Base-by-base conservation (phyloP, 2,329 filamentous ascomycete species). In the Sporothrix schenckii region DNA sequence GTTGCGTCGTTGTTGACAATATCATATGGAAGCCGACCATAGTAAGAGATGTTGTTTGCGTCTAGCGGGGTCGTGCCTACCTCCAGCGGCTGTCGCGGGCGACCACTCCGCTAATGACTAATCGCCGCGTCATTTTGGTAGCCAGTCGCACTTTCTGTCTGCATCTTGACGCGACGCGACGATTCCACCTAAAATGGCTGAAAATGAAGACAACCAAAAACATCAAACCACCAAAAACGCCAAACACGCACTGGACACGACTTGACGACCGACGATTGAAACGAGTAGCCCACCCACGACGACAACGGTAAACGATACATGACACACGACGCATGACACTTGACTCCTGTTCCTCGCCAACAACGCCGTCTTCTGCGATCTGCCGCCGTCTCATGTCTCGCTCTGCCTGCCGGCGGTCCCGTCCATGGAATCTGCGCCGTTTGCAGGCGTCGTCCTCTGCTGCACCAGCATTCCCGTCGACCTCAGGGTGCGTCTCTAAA, bases 401-500 rank as follows among this genome's bases (percentile, higher is more conserved):
- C 49, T 39, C 39, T 56, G 58, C 39, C 16, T 13, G 13, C 41
- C 44, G 27, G 60, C 69, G 63, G 54, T 68, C 68, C 39, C 47
- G 68, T 53, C 68, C 68, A 77, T 77, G 76, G 74, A 76, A 60
- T 73, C 75, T 30, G 69, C 69, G 72, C 72, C 71, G 16, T 86
- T 94, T 75, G 83, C 83, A 73, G 91, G 91, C 75, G 86, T 92
- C 68, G 87, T 95, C 72, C 85, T 97, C 75, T 97, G 93, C 84
- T 97, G 92, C 81, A 97, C 93, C 66, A 93, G 91, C 75, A 90
- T 97, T 74, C 85, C 90, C 69, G 88, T 91, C 70, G 92, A 97
- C 77, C 85, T 91, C 77, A 88, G 92, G 79, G 93, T 94, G 83
- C 76, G 86, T 82, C 72, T 34, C 39, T 19, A 19, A 19, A 34